A percentile compares a stretch with the other conserved stretches of the same genome.
These are phyloP conservation scores for Quercus alba DNA, from an alignment of 306 rosid species.

Conservation along the genomic window DNA sequence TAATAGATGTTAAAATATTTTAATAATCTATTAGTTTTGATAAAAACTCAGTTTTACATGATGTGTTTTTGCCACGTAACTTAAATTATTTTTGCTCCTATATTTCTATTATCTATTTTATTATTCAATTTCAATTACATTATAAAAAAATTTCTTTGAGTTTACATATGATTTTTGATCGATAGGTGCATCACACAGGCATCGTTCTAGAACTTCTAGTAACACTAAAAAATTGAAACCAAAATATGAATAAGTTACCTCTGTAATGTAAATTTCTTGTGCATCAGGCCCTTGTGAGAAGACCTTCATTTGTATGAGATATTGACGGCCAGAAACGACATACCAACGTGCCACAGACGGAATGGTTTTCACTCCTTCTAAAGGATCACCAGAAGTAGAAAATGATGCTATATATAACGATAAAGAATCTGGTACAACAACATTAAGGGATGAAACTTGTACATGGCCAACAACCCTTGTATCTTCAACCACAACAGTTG, in stretches of 20 bases:
- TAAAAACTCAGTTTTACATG: no score
- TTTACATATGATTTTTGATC: no score
- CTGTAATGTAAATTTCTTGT: conserved; percentile 79
- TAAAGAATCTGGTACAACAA: conserved; percentile 73
- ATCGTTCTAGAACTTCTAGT: no score
- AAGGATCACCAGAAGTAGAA: conserved; percentile 49
- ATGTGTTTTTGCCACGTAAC: no score
- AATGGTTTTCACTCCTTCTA: conserved; percentile 51
- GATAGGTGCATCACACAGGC: no score
- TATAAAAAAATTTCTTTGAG: no score
- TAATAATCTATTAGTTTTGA: no score
- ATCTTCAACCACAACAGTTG: conserved; percentile 76
- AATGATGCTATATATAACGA: conserved; percentile 53
- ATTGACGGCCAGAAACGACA: conserved; percentile 73
- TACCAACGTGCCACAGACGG: conserved; percentile 57
- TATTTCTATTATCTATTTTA: no score
- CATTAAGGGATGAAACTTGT: conserved; percentile 81
- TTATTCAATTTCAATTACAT: no score
- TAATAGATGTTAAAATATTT: no score
- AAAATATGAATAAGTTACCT: conserved; percentile 47
- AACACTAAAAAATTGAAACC: conserved; percentile 10
- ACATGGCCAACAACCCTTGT: conserved; percentile 80
- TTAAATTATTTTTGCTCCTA: no score
- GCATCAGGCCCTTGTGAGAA: conserved; percentile 62
- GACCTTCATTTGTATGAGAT: conserved; percentile 79